A percentile compares a stretch with the other conserved stretches of the same genome.
These are phyloP conservation scores for Pestalotiopsis sp. DNA, from an alignment of 2,329 filamentous ascomycete species.

Conservation along the genomic window DNA sequence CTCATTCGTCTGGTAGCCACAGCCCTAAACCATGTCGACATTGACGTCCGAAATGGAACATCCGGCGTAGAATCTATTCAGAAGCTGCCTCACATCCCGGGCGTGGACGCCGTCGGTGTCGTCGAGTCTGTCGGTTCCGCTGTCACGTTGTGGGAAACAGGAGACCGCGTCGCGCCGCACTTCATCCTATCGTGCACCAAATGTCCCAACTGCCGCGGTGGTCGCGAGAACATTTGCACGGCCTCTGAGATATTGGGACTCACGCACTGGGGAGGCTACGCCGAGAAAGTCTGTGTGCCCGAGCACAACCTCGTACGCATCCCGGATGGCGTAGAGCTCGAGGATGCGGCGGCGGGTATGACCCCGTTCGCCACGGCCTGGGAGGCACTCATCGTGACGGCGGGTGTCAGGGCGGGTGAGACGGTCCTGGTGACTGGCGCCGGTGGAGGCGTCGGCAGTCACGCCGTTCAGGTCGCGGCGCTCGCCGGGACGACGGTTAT, in stretches of 20 bases:
- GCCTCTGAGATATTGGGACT: conserved; percentile 4
- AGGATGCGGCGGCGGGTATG: conserved; percentile 1
- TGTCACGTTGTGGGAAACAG: neutral
- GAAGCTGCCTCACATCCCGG: conserved; percentile 7
- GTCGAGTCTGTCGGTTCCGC: neutral
- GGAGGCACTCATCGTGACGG: conserved; percentile 7
- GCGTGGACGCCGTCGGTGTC: conserved; percentile 9
- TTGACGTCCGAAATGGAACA: conserved; percentile 9
- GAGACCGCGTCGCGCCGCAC: conserved; percentile 10
- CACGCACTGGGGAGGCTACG: conserved; percentile 9
- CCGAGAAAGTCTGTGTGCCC: conserved; percentile 1
- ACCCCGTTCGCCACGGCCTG: conserved; percentile 8
- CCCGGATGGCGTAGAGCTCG: neutral
- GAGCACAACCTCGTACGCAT: conserved; percentile 5
- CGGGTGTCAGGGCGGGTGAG: conserved; percentile 2
- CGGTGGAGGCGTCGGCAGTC: conserved; percentile 8
- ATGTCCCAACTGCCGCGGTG: conserved; percentile 7
- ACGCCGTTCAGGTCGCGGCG: conserved; percentile 8
- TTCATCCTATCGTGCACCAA: conserved; percentile 3
- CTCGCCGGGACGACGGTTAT: conserved; percentile 8
- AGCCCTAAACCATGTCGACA: conserved; percentile 11
- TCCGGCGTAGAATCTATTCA: conserved; percentile 6
- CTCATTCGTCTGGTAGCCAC: conserved; percentile 5
- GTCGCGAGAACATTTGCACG: conserved; percentile 8
- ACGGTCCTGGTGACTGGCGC: conserved; percentile 1